Conservation (phyloP, 352 stramenopile species). For the Globisporangium mamillatum region DNA sequence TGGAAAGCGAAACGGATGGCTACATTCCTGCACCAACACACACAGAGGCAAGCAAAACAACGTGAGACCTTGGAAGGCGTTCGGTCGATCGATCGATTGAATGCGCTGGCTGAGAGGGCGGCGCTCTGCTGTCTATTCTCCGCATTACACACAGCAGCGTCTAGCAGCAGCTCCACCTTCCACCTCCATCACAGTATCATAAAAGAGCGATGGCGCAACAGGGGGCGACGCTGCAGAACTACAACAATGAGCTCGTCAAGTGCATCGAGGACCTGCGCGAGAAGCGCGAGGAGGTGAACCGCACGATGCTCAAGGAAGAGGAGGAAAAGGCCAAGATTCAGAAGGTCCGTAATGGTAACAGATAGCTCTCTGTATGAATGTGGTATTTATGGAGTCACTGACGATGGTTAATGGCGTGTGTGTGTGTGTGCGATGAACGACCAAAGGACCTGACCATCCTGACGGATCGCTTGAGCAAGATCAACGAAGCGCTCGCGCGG, state of each 20-base stretch:
- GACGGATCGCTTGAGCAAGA: constrained; percentile 88
- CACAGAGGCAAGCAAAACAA: not conserved
- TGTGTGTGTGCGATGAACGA: not conserved
- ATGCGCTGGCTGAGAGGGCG: not conserved
- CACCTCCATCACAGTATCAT: not conserved
- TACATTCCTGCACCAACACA: not conserved
- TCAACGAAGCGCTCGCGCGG: constrained; percentile 89
- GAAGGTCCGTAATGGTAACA: constrained; percentile 41
- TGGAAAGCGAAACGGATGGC: constrained; percentile 1
- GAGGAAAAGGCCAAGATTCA: constrained; percentile 95
- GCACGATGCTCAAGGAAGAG: constrained; percentile 92
- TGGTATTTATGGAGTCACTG: not conserved
- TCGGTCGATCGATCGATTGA: not conserved
- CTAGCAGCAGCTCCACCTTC: not conserved
- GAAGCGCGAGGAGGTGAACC: constrained; percentile 91
- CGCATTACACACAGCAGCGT: not conserved
- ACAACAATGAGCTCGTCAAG: constrained; percentile 96
- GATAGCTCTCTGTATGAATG: not conserved
- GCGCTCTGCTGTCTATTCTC: constrained; percentile 3
- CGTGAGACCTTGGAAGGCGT: not conserved
- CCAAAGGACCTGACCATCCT: constrained; percentile 85
- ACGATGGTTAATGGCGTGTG: not conserved
- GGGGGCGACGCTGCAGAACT: constrained; percentile 93
- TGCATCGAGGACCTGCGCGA: constrained; percentile 94
- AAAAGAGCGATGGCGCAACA: constrained; percentile 79